A percentile compares a stretch with the other conserved stretches of the same genome.
These are phyloP conservation scores for Nectriaceae sp. DNA, from an alignment of 2,329 filamentous ascomycete species.

Conservation along the genomic window DNA sequence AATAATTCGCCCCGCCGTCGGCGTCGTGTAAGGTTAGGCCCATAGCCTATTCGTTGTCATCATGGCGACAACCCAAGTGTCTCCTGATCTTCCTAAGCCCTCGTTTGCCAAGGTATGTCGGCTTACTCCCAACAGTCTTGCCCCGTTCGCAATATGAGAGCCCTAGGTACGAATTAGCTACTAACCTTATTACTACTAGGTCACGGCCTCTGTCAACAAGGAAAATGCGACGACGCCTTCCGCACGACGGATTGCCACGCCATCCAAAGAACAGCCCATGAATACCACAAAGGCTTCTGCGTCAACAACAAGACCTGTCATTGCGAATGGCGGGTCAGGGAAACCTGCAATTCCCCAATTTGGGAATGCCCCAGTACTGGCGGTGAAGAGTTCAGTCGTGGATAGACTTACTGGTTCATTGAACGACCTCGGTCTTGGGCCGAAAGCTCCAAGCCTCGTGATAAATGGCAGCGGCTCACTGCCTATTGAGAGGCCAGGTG, in stretches of 20 bases:
- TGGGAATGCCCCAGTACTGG: conserved; percentile 10
- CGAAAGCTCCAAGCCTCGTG: conserved; percentile 42
- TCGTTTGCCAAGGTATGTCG: conserved; percentile 74
- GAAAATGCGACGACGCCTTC: conserved; percentile 31
- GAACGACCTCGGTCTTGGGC: conserved; percentile 31
- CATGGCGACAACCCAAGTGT: conserved; percentile 52
- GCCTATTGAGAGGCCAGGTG: conserved; percentile 37
- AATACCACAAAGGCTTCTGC: conserved; percentile 17
- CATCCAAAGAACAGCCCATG: conserved; percentile 26
- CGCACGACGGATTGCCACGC: conserved; percentile 26
- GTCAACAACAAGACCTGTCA: conserved; percentile 22
- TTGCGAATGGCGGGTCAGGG: conserved; percentile 28
- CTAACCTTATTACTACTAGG: too few relatives aligned
- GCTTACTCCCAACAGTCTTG: background rate
- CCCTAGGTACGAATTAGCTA: too few relatives aligned
- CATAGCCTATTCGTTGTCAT: conserved; percentile 21
- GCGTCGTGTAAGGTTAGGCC: conserved; percentile 24
- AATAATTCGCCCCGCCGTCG: conserved; percentile 17
- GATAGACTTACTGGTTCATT: conserved; percentile 32
- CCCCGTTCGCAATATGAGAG: too few relatives aligned
- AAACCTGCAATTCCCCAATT: conserved; percentile 20
- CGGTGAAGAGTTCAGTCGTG: conserved; percentile 20
- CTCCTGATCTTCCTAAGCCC: conserved; percentile 55
- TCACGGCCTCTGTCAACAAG: conserved; percentile 47
- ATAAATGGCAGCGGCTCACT: conserved; percentile 52